phyloP scores from a whole-genome alignment of 2,329 filamentous ascomycete species.

The Rhinocladiella similis region DNA sequence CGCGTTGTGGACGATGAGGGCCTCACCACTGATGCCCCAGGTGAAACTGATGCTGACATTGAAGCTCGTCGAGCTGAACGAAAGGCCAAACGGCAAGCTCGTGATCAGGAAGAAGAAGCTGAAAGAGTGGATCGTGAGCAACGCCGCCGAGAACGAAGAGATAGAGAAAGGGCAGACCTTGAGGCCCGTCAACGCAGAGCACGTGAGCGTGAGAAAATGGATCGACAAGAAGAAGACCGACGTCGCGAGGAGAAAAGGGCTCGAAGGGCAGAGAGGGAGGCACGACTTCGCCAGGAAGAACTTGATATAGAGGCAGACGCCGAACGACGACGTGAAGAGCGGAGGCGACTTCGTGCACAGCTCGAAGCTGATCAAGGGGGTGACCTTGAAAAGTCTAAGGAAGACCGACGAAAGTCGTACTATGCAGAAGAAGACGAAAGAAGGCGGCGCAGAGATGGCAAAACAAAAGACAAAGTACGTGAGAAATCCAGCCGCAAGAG shows the following conservation, averaged over 20 bases:
- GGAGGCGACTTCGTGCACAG: constrained; percentile 26
- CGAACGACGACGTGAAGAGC: constrained; percentile 41
- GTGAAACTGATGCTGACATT: constrained; percentile 55
- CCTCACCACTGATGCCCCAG: constrained; percentile 46
- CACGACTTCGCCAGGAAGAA: constrained; percentile 34
- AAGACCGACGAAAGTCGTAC: constrained; percentile 36
- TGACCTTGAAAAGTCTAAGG: constrained; percentile 23
- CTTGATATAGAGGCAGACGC: constrained; percentile 37
- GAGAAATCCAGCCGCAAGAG: constrained; percentile 27
- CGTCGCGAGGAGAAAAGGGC: constrained; percentile 60
- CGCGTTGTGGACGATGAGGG: constrained; percentile 54
- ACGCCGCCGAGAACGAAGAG: constrained; percentile 43
- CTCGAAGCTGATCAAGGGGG: constrained; percentile 27
- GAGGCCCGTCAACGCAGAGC: constrained; percentile 45
- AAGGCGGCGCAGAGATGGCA: constrained; percentile 31
- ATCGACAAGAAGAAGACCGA: constrained; percentile 58
- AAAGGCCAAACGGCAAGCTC: constrained; percentile 53
- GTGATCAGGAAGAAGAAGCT: constrained; percentile 41
- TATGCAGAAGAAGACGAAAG: constrained; percentile 31
- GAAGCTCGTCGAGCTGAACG: constrained; percentile 65
- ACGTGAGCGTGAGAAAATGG: constrained; percentile 50
- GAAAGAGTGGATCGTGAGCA: constrained; percentile 36
- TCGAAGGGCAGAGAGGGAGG: constrained; percentile 44
- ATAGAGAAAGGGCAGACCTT: constrained; percentile 58
- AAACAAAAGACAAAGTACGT: constrained; percentile 36